These are phyloP conservation scores for Sclerotinia borealis DNA, from an alignment of 2,329 filamentous ascomycete species.

Conservation along the genomic window DNA sequence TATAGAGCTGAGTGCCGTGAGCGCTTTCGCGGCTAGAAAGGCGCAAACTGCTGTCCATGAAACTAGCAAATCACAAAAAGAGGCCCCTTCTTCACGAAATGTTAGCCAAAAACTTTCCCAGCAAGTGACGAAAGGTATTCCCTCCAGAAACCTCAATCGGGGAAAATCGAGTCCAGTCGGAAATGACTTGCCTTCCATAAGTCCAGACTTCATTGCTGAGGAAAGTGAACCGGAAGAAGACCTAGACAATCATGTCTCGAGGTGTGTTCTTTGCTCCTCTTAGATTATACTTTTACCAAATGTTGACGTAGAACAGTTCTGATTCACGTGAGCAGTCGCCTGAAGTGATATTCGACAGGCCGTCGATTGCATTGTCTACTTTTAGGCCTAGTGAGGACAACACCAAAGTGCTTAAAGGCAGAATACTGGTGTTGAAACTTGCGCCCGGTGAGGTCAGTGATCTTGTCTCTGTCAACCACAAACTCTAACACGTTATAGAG, in stretches of 20 bases:
- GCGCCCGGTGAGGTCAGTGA: slow-evolving; percentile 44
- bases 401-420: slow-evolving; percentile 35
- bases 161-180: not conserved
- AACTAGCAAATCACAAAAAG: not conserved
- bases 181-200: not conserved
- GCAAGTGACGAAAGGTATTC: not conserved
- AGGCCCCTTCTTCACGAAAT: not conserved
- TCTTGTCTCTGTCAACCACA: not conserved
- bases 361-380: slow-evolving; percentile 39
- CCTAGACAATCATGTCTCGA: not conserved
- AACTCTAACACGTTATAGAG: slow-evolving; percentile 39
- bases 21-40: slow-evolving; percentile 30
- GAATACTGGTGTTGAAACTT: slow-evolving; percentile 39
- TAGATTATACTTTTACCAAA: not conserved
- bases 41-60: slow-evolving; percentile 15
- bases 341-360: slow-evolving; percentile 19
- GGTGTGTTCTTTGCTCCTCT: not conserved
- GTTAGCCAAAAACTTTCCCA: not conserved
- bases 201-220: not conserved
- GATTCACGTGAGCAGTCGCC: slow-evolving; percentile 24
- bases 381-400: slow-evolving; percentile 43
- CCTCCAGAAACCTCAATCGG: not conserved
- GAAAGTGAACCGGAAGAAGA: not conserved
- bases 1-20: slow-evolving; percentile 24
- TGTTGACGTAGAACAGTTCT: slow-evolving; percentile 25